These are phyloP conservation scores for Komagataella pseudopastoris DNA, from an alignment of 805 yeast genomes.

Conservation along the genomic window DNA sequence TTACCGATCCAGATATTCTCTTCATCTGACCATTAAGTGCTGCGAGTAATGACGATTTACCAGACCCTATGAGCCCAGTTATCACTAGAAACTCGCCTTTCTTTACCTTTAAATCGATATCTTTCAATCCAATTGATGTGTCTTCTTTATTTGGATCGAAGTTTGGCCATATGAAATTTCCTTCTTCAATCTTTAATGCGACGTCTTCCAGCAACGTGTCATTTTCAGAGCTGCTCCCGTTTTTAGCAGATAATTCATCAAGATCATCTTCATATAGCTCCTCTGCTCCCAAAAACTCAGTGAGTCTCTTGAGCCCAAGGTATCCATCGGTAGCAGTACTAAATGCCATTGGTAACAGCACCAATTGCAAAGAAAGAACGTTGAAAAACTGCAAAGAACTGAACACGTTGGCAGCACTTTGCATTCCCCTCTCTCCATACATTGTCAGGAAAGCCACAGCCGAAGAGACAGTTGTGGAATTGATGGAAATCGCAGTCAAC, in stretches of 20 bases:
- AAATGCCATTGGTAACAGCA: conserved; percentile 59
- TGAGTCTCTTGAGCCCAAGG: conserved; percentile 40
- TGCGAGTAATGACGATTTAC: conserved; percentile 60
- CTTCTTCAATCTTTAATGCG: not conserved
- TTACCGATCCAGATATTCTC: conserved; percentile 34
- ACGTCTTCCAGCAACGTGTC: not conserved
- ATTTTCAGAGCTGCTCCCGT: conserved; percentile 7
- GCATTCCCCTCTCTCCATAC: conserved; percentile 21
- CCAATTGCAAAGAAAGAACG: conserved; percentile 44
- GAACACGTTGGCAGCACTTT: conserved; percentile 50
- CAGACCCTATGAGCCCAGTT: conserved; percentile 70
- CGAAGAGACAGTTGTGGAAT: conserved; percentile 55
- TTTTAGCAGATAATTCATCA: conserved; percentile 11
- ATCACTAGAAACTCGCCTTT: conserved; percentile 57
- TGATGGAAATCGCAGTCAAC: conserved; percentile 41
- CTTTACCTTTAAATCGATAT: conserved; percentile 36
- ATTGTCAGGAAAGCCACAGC: conserved; percentile 19
- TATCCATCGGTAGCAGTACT: conserved; percentile 48
- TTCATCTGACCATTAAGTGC: conserved; percentile 68
- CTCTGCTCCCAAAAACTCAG: conserved; percentile 27
- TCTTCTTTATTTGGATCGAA: conserved; percentile 16
- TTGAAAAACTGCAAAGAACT: conserved; percentile 60
- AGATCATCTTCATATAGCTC: conserved; percentile 14
- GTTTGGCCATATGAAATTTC: conserved; percentile 40
- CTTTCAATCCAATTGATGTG: conserved; percentile 28